These are phyloP conservation scores for Rosa rugosa DNA, from an alignment of 306 rosid genomes.

Conservation along the genomic window DNA sequence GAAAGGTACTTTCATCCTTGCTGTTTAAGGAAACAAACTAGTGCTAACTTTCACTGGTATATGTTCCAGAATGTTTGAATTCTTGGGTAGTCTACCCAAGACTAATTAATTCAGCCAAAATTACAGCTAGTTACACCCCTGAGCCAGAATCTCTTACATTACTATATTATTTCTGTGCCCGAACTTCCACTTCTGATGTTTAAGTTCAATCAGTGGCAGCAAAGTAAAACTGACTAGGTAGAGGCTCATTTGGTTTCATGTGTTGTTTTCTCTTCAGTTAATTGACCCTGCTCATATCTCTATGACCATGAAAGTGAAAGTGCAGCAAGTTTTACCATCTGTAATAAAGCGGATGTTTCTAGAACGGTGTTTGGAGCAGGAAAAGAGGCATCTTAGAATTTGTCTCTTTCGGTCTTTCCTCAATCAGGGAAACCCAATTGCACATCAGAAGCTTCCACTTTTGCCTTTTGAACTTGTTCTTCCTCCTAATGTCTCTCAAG, in stretches of 20 bases:
- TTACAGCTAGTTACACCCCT: slow-evolving; percentile 1
- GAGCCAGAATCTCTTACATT: slow-evolving; percentile 5
- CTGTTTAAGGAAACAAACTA: slow-evolving; percentile 1
- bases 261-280: slow-evolving; percentile 67
- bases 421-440: slow-evolving; percentile 46
- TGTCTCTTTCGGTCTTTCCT: slow-evolving; percentile 84
- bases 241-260: slow-evolving; percentile 62
- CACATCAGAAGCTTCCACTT: slow-evolving; percentile 41
- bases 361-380: slow-evolving; percentile 43
- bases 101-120: background rate
- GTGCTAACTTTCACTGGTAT: slow-evolving; percentile 8
- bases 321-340: slow-evolving; percentile 43
- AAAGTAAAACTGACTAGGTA: slow-evolving; percentile 36
- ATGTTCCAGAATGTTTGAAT: slow-evolving; percentile 13
- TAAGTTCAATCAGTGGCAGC: slow-evolving; percentile 40
- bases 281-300: slow-evolving; percentile 38
- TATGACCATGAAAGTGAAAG: slow-evolving; percentile 59
- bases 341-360: slow-evolving; percentile 42
- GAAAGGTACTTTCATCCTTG: background rate
- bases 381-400: slow-evolving; percentile 73
- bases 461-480: slow-evolving; percentile 47
- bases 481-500: slow-evolving; percentile 26
- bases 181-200: slow-evolving; percentile 50
- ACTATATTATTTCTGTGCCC: slow-evolving; percentile 28
- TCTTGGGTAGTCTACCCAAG: background rate